Conservation (phyloP, 108 stramenopile genomes). For the Mediolabrus comicus region DNA sequence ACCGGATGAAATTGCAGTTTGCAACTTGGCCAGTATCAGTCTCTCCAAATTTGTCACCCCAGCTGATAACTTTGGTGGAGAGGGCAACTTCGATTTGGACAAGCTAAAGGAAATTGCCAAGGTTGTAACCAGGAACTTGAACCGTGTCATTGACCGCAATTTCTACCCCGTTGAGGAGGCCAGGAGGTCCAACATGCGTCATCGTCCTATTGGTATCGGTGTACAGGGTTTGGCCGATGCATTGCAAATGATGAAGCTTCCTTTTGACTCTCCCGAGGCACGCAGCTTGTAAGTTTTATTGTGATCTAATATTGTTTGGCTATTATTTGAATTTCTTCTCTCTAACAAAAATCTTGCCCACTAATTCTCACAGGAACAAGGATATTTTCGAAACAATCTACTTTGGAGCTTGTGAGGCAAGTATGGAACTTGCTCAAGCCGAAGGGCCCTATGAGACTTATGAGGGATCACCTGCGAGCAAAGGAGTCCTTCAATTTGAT, state of each 20-base stretch:
- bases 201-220: slow-evolving; percentile 99
- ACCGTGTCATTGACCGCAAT: slow-evolving; percentile 98
- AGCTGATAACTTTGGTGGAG: slow-evolving; percentile 44
- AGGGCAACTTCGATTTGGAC: slow-evolving; percentile 83
- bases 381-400: slow-evolving; percentile 99
- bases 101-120: slow-evolving; percentile 84
- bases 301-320: neutral
- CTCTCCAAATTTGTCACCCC: slow-evolving; percentile 90
- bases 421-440: slow-evolving; percentile 88
- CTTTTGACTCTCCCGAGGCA: slow-evolving; percentile 92
- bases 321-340: neutral
- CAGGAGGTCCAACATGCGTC: slow-evolving; percentile 89
- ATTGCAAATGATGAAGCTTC: slow-evolving; percentile 93
- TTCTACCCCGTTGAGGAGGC: slow-evolving; percentile 95
- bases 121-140: slow-evolving; percentile 96
- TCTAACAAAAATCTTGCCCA: neutral
- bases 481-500: slow-evolving; percentile 97
- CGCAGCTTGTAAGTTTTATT: slow-evolving; percentile 54
- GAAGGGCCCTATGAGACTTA: slow-evolving; percentile 96
- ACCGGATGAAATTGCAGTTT: slow-evolving; percentile 98
- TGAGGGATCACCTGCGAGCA: slow-evolving; percentile 91
- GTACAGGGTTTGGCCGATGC: slow-evolving; percentile 99
- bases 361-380: slow-evolving; percentile 59
- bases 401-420: slow-evolving; percentile 94
- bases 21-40: slow-evolving; percentile 98